Percentiles rank a stretch among this genome's conserved stretches.
Conservation (phyloP, 768 basidiomycete genomes). For the Leccinum disarticulatum region DNA sequence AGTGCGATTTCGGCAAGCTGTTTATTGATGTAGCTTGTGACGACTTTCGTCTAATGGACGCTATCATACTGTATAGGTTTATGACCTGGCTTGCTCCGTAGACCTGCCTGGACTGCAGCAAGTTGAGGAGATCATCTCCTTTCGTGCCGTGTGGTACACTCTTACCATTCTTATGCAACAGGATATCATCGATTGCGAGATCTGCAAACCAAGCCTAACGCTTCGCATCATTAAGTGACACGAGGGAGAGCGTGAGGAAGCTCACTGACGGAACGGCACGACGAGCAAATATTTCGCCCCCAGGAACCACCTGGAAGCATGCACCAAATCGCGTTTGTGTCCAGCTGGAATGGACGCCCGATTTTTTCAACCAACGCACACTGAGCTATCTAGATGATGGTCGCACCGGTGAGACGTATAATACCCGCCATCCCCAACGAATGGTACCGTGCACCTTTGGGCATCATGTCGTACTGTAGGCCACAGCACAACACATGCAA, state of each 20-base stretch:
- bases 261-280: conserved; percentile 62
- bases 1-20: conserved; percentile 76
- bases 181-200: conserved; percentile 77
- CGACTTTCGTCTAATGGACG: conserved; percentile 78
- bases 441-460: too few relatives aligned
- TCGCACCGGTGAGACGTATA: too few relatives aligned
- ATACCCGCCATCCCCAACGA: too few relatives aligned
- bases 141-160: conserved; percentile 86
- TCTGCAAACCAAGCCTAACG: conserved; percentile 80
- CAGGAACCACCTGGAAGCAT: too few relatives aligned
- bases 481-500: too few relatives aligned
- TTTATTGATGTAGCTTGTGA: conserved; percentile 81
- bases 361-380: too few relatives aligned
- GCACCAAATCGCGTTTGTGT: too few relatives aligned
- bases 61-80: conserved; percentile 77
- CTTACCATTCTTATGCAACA: conserved; percentile 77
- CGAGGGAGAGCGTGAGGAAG: conserved; percentile 49
- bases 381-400: too few relatives aligned
- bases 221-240: conserved; percentile 77
- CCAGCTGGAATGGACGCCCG: too few relatives aligned
- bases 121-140: conserved; percentile 78
- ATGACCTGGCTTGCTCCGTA: conserved; percentile 77
- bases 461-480: too few relatives aligned
- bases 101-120: conserved; percentile 73
- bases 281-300: conserved; percentile 67